Evolutionary conservation across 805 yeast genomes (phyloP).

Genomic region (Cyberlindnera amylophila): DNA sequence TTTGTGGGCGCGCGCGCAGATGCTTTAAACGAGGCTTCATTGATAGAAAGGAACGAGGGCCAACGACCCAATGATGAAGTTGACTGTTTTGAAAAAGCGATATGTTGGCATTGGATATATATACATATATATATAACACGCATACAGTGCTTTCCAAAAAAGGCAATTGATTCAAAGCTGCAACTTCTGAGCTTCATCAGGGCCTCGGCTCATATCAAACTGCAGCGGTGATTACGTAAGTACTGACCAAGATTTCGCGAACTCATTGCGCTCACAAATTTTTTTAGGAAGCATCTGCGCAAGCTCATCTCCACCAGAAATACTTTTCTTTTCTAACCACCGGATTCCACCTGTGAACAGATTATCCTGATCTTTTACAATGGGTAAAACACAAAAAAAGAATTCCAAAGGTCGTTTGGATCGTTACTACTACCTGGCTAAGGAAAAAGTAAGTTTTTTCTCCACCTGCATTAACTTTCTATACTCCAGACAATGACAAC

Average conservation of each 20-base stretch:
- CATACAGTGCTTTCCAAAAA: no score
- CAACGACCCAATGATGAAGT: no score
- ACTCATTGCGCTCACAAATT: slow-evolving; percentile 10
- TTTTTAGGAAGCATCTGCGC: not conserved
- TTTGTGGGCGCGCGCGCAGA: not conserved
- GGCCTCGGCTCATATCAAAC: no score
- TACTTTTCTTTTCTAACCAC: slow-evolving; percentile 1
- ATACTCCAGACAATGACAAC: slow-evolving; percentile 5
- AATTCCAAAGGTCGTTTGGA: slow-evolving; percentile 98
- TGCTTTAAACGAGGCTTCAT: no score
- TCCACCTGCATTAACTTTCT: no score
- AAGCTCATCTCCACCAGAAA: not conserved
- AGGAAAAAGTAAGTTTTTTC: slow-evolving; percentile 57
- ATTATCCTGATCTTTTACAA: slow-evolving; percentile 22
- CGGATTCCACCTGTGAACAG: not conserved
- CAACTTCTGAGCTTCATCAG: no score
- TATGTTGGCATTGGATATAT: no score
- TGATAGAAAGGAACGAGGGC: not conserved
- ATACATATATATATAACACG: no score
- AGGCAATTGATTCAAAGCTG: no score
- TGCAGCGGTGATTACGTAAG: slow-evolving; percentile 1
- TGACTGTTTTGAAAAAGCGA: no score
- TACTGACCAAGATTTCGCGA: not conserved
- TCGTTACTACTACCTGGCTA: slow-evolving; percentile 92
- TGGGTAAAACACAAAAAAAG: slow-evolving; percentile 94